These are phyloP conservation scores for Brachypodium distachyon DNA, from an alignment of 202 grass and related monocot genomes.

Conservation along the genomic window DNA sequence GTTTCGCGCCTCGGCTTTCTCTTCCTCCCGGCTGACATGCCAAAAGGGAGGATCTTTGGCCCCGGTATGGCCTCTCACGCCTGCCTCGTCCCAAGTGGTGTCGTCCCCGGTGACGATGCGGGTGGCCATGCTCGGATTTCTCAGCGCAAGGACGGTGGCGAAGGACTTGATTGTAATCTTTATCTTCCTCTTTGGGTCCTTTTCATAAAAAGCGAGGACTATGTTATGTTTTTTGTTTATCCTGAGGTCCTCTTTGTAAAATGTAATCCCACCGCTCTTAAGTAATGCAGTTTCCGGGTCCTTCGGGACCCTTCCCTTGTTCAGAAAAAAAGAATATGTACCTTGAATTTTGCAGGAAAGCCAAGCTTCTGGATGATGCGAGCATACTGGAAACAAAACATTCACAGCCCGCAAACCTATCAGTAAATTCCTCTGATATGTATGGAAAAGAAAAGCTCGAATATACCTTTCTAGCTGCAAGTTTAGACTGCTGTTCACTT, in stretches of 20 bases:
- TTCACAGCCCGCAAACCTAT: neutral
- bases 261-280: too few species aligned
- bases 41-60: neutral
- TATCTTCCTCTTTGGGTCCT: neutral
- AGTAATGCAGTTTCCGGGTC: too few species aligned
- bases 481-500: constrained; percentile 87
- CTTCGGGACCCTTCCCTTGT: too few species aligned
- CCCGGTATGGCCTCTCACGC: neutral
- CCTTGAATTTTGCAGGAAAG: constrained; percentile 70
- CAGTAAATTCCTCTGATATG: neutral
- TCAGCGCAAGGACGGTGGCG: neutral
- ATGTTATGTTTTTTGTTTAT: neutral
- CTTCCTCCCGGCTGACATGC: neutral
- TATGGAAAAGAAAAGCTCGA: neutral
- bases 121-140: neutral
- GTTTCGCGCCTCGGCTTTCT: neutral
- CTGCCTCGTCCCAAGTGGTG: neutral
- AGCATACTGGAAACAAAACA: constrained; percentile 42
- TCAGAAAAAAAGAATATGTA: too few species aligned
- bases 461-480: constrained; percentile 75
- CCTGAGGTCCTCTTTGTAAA: too few species aligned
- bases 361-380: constrained; percentile 66
- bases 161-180: neutral
- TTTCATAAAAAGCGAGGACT: neutral
- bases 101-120: neutral